Conservation (phyloP, 345 rosid species). For the Aquilaria malaccensis region DNA sequence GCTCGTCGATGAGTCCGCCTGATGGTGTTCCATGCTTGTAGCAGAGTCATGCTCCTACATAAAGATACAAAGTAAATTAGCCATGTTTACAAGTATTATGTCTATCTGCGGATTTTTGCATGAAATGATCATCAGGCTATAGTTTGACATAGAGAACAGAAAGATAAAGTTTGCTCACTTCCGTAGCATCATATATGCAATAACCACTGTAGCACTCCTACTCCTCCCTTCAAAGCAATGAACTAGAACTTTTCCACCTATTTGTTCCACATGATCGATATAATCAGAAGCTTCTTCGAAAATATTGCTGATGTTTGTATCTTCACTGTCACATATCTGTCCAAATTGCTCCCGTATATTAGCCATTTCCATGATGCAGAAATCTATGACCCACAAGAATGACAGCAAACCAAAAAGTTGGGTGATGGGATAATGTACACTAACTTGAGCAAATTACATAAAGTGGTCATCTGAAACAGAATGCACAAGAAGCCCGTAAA, state of each 20-base stretch:
- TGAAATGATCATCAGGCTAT: too few species aligned
- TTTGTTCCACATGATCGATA: conserved; percentile 73
- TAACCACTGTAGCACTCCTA: conserved; percentile 88
- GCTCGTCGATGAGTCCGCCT: conserved; percentile 88
- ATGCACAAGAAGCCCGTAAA: not conserved
- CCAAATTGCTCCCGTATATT: not conserved
- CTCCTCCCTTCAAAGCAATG: conserved; percentile 99
- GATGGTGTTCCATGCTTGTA: conserved; percentile 74
- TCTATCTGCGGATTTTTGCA: not conserved
- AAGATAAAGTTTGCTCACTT: conserved; percentile 47
- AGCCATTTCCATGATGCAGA: too few species aligned
- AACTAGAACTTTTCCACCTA: conserved; percentile 68
- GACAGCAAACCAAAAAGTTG: too few species aligned
- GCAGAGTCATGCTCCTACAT: conserved; percentile 61
- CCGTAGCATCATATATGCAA: conserved; percentile 83
- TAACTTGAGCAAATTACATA: too few species aligned
- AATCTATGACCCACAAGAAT: too few species aligned
- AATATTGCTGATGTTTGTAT: conserved; percentile 66
- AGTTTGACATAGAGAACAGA: not conserved
- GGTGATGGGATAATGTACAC: too few species aligned
- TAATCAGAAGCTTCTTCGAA: conserved; percentile 79
- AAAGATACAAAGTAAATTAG: not conserved
- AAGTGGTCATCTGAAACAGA: not conserved
- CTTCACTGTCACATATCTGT: conserved; percentile 83
- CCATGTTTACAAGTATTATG: not conserved